Percentiles rank a stretch among this genome's conserved stretches.
Conservation (phyloP, 2,329 filamentous ascomycete species). For the Hyphodiscus sp. region DNA sequence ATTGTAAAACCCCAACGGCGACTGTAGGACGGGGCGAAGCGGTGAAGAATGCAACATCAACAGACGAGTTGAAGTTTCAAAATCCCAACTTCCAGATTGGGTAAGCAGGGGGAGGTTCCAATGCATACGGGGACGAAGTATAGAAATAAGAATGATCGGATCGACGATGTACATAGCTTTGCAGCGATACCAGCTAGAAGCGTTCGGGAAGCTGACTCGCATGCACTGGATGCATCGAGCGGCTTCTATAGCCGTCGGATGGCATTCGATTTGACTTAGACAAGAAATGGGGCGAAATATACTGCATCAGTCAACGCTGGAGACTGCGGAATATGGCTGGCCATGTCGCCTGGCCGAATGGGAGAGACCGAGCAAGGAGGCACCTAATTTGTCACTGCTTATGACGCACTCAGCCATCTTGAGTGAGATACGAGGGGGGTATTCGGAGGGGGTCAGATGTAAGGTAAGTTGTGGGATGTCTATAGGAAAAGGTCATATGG, state of each 20-base stretch:
- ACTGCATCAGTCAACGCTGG: background rate
- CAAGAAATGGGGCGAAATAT: background rate
- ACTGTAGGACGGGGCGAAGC: background rate
- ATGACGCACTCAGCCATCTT: slow-evolving; percentile 14
- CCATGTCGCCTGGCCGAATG: background rate
- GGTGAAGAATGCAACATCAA: background rate
- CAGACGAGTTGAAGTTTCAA: background rate
- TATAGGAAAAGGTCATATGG: background rate
- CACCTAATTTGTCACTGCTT: slow-evolving; percentile 13
- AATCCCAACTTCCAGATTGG: background rate
- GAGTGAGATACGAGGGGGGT: slow-evolving; percentile 2
- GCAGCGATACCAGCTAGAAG: background rate
- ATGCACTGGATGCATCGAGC: slow-evolving; percentile 3
- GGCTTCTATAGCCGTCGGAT: background rate
- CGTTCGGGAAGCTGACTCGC: background rate
- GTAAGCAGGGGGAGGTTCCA: background rate
- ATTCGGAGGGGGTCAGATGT: background rate
- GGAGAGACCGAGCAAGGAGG: background rate
- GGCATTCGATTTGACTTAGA: background rate
- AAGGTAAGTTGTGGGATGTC: background rate
- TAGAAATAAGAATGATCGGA: background rate
- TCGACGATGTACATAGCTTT: background rate
- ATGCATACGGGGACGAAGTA: background rate
- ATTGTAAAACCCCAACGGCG: background rate
- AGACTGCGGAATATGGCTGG: background rate